Evolutionary conservation across 352 stramenopile genomes (phyloP), one percentile per base, ranked within the genome.

Genomic region (Pythium volutum): DNA sequence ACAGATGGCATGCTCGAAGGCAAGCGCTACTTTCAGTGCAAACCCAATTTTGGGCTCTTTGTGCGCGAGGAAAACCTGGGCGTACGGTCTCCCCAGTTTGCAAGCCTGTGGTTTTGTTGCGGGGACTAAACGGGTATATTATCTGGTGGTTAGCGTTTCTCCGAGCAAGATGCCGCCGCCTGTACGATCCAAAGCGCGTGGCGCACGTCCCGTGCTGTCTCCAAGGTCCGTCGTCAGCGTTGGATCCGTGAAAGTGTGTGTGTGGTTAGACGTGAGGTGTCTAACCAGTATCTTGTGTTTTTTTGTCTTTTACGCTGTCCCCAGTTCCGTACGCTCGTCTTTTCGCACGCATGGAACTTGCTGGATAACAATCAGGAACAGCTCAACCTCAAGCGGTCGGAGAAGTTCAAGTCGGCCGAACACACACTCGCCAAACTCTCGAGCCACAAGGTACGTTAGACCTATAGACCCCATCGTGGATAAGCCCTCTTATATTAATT

Each of bases 291-390:
- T 41, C 2, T 25, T 46, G 15, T 49, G 50, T 41, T 8, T 23
- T 10, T 29, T 29, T 51, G 4, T 46, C 2, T 18, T 46, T 20
- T 53, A 51, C 36, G 3, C 18, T 11, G 22, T 29, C 31, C 8
- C 31, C 64, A 89, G 79, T 95, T 95, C 67, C 84, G 79, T 16
- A 79, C 81, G 50, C 71, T 93, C 1, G 79, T 95, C 55, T 88
- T 81, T 34, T 89, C 84, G 29, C 73, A 90, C 58, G 87, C 88
- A 47, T 97, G 87, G 86, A 97, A 97, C 68, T 57, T 95, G 54
- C 67, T 97, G 42, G 88, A 97, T 66, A 96, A 95, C 70, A 92
- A 90, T 43, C 81, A 96, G 67, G 87, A 96, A 64, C 86, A 96
- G 60, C 77, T 95, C 25, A 93, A 93, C 50, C 73, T 95, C 26